Evolutionary conservation across 352 stramenopile genomes (phyloP).

Genomic region (Lagenidium giganteum): DNA sequence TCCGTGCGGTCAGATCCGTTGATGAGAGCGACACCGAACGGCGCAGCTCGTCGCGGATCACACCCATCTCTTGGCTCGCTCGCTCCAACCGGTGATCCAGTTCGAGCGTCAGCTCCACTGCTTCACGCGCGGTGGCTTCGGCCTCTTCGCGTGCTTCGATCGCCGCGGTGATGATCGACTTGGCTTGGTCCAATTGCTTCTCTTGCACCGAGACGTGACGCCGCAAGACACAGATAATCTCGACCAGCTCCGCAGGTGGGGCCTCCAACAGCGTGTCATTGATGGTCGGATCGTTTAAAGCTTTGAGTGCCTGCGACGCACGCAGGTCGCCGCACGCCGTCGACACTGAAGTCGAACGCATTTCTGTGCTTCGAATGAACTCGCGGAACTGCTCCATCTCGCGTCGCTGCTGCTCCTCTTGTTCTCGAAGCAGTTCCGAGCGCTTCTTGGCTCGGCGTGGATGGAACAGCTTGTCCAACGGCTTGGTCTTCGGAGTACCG

Average conservation of each 20-base stretch:
- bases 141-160: slow-evolving; percentile 76
- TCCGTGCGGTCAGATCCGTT: too few relatives aligned
- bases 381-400: slow-evolving; percentile 88
- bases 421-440: slow-evolving; percentile 57
- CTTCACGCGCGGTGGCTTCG: slow-evolving; percentile 65
- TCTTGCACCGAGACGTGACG: slow-evolving; percentile 70
- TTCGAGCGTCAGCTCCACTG: slow-evolving; percentile 59
- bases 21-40: too few relatives aligned
- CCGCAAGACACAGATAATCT: slow-evolving; percentile 66
- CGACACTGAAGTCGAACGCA: slow-evolving; percentile 17
- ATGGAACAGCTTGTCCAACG: slow-evolving; percentile 76
- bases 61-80: slow-evolving; percentile 39
- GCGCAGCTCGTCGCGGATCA: slow-evolving; percentile 22
- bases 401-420: slow-evolving; percentile 67
- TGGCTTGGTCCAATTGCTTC: slow-evolving; percentile 66
- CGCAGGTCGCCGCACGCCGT: neutral
- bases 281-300: slow-evolving; percentile 46
- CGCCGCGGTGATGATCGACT: slow-evolving; percentile 62
- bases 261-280: slow-evolving; percentile 43
- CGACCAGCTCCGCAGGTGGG: slow-evolving; percentile 51
- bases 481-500: slow-evolving; percentile 39
- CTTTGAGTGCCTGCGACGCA: slow-evolving; percentile 15
- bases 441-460: slow-evolving; percentile 58
- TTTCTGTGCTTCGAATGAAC: slow-evolving; percentile 71
- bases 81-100: slow-evolving; percentile 72